phyloP scores from a whole-genome alignment of 2,329 filamentous ascomycete species.

The Colletotrichum euphorbiae region DNA sequence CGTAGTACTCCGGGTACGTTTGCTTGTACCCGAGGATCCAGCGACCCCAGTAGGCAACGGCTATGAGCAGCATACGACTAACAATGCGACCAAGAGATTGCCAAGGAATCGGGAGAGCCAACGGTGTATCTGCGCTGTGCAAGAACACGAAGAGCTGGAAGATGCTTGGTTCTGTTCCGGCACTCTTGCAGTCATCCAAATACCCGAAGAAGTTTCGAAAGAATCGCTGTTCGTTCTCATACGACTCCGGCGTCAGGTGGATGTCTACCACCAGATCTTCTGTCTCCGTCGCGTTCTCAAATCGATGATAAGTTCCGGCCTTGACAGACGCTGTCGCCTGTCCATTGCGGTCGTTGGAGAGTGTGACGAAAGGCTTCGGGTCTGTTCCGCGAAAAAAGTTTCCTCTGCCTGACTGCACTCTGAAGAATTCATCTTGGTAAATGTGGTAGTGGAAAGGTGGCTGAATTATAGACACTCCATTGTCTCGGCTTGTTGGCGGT shows the following conservation, averaged over 20 bases:
- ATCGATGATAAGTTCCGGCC: slow-evolving; percentile 41
- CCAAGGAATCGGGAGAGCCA: slow-evolving; percentile 41
- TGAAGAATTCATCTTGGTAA: slow-evolving; percentile 43
- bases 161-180: slow-evolving; percentile 39
- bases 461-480: slow-evolving; percentile 40
- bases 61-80: slow-evolving; percentile 33
- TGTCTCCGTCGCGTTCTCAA: slow-evolving; percentile 42
- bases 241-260: slow-evolving; percentile 41
- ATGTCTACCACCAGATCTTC: slow-evolving; percentile 42
- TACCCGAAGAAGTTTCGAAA: slow-evolving; percentile 46
- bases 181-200: slow-evolving; percentile 42
- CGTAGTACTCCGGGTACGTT: slow-evolving; percentile 40
- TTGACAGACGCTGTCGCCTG: slow-evolving; percentile 34
- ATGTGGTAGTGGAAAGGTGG: slow-evolving; percentile 45
- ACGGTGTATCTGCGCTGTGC: slow-evolving; percentile 41
- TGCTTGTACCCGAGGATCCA: slow-evolving; percentile 36
- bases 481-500: slow-evolving; percentile 33
- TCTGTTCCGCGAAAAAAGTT: slow-evolving; percentile 39
- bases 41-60: slow-evolving; percentile 29
- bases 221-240: slow-evolving; percentile 43
- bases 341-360: slow-evolving; percentile 34
- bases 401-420: slow-evolving; percentile 38
- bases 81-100: slow-evolving; percentile 27
- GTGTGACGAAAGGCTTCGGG: slow-evolving; percentile 31
- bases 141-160: slow-evolving; percentile 45